These are phyloP conservation scores for Fusarium continuum DNA, from an alignment of 2,329 filamentous ascomycete genomes.

Conservation along the genomic window DNA sequence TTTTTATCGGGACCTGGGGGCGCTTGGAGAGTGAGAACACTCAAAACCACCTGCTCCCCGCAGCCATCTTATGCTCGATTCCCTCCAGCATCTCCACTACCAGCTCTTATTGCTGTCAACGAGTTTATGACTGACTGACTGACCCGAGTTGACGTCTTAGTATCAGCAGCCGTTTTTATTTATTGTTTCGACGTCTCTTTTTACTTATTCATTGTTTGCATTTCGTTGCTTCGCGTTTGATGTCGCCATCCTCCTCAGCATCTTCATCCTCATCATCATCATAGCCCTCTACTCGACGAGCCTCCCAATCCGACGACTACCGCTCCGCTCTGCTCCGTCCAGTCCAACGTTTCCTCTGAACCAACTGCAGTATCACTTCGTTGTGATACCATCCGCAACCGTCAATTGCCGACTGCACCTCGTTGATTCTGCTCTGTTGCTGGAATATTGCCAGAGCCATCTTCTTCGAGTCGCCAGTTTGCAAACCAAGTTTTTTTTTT, in stretches of 20 bases:
- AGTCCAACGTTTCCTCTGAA: conserved; percentile 17
- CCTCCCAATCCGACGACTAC: conserved; percentile 24
- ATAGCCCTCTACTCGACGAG: conserved; percentile 9
- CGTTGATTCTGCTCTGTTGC: conserved; percentile 47
- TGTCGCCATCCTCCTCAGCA: background rate
- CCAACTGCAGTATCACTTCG: conserved; percentile 30
- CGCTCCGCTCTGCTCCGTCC: background rate
- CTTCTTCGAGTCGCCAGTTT: conserved; percentile 31
- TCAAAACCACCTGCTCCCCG: conserved; percentile 44
- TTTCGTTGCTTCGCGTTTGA: conserved; percentile 2
- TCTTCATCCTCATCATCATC: background rate
- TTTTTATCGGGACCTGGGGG: conserved; percentile 18
- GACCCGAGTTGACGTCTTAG: conserved; percentile 21
- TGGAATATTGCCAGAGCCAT: conserved; percentile 53
- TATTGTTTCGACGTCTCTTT: conserved; percentile 15
- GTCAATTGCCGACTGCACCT: conserved; percentile 34
- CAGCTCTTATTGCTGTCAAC: conserved; percentile 40
- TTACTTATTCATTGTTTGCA: conserved; percentile 3
- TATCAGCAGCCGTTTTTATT: conserved; percentile 38
- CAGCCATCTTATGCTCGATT: conserved; percentile 29
- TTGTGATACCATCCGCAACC: conserved; percentile 22
- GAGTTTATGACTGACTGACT: conserved; percentile 38
- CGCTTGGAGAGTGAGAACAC: conserved; percentile 9
- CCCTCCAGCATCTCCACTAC: conserved; percentile 33
- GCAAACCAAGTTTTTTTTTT: conserved; percentile 19